Evolutionary conservation across 2,329 filamentous ascomycete species (phyloP).

Genomic region (Davidsoniella australis): DNA sequence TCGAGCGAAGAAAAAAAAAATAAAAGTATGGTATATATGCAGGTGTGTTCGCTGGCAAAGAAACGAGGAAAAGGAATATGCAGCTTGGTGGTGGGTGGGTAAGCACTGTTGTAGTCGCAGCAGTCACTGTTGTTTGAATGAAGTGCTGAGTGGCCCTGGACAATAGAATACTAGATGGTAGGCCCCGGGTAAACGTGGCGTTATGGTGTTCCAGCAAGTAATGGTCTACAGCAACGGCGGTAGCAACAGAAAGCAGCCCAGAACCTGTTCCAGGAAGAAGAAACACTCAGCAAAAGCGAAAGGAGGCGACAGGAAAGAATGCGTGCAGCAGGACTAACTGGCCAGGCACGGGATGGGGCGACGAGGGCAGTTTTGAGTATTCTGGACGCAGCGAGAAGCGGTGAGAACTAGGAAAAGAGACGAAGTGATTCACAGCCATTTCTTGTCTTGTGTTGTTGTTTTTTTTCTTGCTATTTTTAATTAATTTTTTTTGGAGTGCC

Average conservation of each 20-base stretch:
- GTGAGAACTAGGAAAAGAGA: no score
- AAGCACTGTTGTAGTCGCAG: conserved; percentile 1
- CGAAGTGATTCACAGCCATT: neutral
- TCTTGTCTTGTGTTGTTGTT: neutral
- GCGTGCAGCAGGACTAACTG: conserved; percentile 1
- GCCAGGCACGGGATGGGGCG: neutral
- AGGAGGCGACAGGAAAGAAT: neutral
- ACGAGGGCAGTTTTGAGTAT: no score
- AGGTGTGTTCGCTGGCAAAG: conserved; percentile 1
- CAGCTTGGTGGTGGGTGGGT: neutral
- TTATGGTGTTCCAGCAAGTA: conserved; percentile 1
- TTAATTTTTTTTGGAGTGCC: no score
- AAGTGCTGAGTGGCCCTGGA: neutral
- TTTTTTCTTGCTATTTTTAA: no score
- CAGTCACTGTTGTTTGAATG: neutral
- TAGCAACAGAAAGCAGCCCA: neutral
- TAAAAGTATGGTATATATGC: neutral
- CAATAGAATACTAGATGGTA: neutral
- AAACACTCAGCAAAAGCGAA: neutral
- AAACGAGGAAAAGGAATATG: conserved; percentile 4
- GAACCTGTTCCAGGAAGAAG: conserved; percentile 1
- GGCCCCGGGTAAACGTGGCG: conserved; percentile 10
- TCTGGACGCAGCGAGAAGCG: no score
- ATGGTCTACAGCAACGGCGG: no score
- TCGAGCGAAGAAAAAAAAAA: neutral